These are phyloP conservation scores for Mucor plumbeus DNA, from an alignment of 371 early-diverging fungal genomes.

Conservation along the genomic window DNA sequence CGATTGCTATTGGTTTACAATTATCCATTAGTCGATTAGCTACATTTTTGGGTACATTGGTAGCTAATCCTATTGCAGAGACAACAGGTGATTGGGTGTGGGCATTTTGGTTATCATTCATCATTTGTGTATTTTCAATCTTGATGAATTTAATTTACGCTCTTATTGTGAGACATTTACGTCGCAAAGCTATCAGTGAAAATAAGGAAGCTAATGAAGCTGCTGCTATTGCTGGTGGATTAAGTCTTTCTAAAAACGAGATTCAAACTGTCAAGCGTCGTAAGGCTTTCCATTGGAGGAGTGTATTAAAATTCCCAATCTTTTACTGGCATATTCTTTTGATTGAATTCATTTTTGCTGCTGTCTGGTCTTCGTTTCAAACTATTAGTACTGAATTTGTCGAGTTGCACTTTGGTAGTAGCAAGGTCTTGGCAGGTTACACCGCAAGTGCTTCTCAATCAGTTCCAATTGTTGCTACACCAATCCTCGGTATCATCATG, in stretches of 20 bases:
- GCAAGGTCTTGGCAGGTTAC: slow-evolving; percentile 49
- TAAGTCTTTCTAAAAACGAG: slow-evolving; percentile 21
- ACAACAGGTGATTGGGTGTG: slow-evolving; percentile 47
- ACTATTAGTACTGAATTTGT: slow-evolving; percentile 49
- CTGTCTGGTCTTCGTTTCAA: slow-evolving; percentile 57
- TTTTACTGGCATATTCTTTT: slow-evolving; percentile 49
- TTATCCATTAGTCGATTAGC: slow-evolving; percentile 67
- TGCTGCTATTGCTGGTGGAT: neutral
- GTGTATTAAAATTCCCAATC: slow-evolving; percentile 41
- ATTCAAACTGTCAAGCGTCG: slow-evolving; percentile 22
- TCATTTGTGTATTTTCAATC: slow-evolving; percentile 56
- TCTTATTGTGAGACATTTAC: slow-evolving; percentile 37
- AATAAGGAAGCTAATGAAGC: neutral
- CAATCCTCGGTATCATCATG: slow-evolving; percentile 65
- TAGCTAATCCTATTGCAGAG: slow-evolving; percentile 35
- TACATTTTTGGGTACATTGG: slow-evolving; percentile 43
- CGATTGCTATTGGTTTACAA: slow-evolving; percentile 67
- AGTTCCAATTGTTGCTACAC: slow-evolving; percentile 69
- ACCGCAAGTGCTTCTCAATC: slow-evolving; percentile 64
- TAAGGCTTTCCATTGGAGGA: slow-evolving; percentile 33
- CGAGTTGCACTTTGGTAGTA: slow-evolving; percentile 37
- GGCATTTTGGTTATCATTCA: slow-evolving; percentile 46
- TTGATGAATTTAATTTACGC: slow-evolving; percentile 59
- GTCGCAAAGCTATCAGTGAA: slow-evolving; percentile 13
- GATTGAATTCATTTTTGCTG: slow-evolving; percentile 48